phyloP scores from a whole-genome alignment of 2,329 filamentous ascomycete species.

The Ceratocystis eucalypticola region DNA sequence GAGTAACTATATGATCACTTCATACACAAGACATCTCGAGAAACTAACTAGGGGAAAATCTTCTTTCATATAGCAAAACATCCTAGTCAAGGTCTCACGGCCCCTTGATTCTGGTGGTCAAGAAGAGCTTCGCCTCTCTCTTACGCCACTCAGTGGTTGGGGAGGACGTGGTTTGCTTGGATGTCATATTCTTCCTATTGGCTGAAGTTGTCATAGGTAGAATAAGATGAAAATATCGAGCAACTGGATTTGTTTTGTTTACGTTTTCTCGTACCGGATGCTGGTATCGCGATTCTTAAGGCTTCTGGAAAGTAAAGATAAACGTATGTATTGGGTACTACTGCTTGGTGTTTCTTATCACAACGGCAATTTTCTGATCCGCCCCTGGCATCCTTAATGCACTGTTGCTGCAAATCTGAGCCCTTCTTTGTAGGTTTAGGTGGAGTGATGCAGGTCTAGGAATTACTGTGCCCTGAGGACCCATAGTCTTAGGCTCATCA shows the following conservation, averaged over 20 bases:
- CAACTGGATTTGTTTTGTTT: not conserved
- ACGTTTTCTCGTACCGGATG: not conserved
- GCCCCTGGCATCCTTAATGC: slow-evolving; percentile 1
- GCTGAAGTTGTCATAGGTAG: not conserved
- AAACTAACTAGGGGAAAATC: not conserved
- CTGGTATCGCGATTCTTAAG: not conserved
- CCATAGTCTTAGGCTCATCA: slow-evolving; percentile 5
- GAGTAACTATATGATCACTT: slow-evolving; percentile 30
- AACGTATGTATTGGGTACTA: not conserved
- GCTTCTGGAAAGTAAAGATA: not conserved
- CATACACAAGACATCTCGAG: not conserved
- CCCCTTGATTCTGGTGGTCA: slow-evolving; percentile 30
- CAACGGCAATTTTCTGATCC: not conserved
- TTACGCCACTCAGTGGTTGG: slow-evolving; percentile 72
- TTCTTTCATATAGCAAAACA: slow-evolving; percentile 40
- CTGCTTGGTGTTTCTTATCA: not conserved
- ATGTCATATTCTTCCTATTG: slow-evolving; percentile 71
- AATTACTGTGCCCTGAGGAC: not conserved
- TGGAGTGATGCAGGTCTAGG: slow-evolving; percentile 7
- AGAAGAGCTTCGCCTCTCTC: slow-evolving; percentile 52
- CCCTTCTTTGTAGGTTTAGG: not conserved
- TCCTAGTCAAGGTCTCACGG: slow-evolving; percentile 54
- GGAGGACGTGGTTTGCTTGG: slow-evolving; percentile 80
- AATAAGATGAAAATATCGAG: not conserved
- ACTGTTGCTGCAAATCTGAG: not conserved